Percentiles rank a stretch among this genome's conserved stretches.
Evolutionary conservation across 2,329 filamentous ascomycete species (phyloP).

Genomic region (Claviceps citrina): DNA sequence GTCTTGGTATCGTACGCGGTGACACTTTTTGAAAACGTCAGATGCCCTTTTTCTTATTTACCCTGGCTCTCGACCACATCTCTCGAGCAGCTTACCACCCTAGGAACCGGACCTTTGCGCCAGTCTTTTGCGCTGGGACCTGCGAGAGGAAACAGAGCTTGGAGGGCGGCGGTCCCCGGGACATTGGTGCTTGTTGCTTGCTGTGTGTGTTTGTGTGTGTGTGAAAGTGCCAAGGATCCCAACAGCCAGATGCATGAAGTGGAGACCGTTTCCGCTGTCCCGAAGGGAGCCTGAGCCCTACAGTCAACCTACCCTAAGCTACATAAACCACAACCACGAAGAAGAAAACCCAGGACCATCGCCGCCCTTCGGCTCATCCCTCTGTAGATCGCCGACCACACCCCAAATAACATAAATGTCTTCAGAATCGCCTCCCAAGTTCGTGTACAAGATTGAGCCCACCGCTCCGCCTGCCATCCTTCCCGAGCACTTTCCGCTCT

Average conservation of each 20-base stretch:
- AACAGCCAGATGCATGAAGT: no score
- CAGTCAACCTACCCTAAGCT: no score
- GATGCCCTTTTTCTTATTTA: background rate
- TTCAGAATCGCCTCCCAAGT: constrained; percentile 18
- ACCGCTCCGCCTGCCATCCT: constrained; percentile 35
- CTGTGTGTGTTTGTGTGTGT: background rate
- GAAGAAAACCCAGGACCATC: no score
- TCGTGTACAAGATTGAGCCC: constrained; percentile 47
- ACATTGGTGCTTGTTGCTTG: constrained; percentile 23
- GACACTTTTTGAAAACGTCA: constrained; percentile 24
- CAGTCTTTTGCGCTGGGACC: constrained; percentile 33
- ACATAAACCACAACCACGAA: background rate
- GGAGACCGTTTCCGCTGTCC: no score
- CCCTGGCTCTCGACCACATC: background rate
- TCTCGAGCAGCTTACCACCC: constrained; percentile 54
- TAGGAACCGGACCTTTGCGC: constrained; percentile 78
- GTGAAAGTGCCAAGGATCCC: no score
- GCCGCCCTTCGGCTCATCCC: no score
- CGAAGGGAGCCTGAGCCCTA: no score
- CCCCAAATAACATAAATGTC: constrained; percentile 1
- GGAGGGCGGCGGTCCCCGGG: constrained; percentile 46
- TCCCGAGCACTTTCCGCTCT: constrained; percentile 39
- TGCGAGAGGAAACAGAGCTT: constrained; percentile 49
- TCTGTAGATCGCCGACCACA: no score
- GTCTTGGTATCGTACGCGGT: constrained; percentile 33